Evolutionary conservation across 78 protist genomes (phyloP).

Genomic region (Dictyostelium purpureum): DNA sequence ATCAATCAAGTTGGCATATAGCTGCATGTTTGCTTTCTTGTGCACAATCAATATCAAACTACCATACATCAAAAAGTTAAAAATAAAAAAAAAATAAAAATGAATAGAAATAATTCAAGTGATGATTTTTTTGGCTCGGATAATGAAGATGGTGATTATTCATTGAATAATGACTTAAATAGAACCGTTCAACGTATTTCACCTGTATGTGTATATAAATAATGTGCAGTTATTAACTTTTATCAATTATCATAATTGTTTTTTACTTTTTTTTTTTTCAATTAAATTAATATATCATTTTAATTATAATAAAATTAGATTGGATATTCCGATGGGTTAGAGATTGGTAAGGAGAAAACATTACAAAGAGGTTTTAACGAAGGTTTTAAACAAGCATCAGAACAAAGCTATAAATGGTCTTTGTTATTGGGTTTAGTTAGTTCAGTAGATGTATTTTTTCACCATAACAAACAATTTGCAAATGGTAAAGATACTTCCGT

Average conservation of each 20-base stretch:
- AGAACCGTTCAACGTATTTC: conserved; percentile 25
- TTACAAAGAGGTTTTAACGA: conserved; percentile 70
- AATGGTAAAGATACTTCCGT: not conserved
- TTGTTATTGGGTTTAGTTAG: conserved; percentile 37
- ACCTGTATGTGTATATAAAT: conserved; percentile 28
- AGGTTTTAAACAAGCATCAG: conserved; percentile 33
- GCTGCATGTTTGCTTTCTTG: too few species aligned
- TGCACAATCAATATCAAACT: too few species aligned
- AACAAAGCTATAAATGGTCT: conserved; percentile 47
- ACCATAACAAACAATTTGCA: conserved; percentile 23
- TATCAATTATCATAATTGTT: not conserved
- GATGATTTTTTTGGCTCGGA: conserved; percentile 67
- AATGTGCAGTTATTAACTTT: not conserved
- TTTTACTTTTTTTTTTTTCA: not conserved
- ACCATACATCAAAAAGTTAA: not conserved
- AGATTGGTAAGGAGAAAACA: conserved; percentile 57
- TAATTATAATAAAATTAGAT: not conserved
- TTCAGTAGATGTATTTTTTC: conserved; percentile 64
- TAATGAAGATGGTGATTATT: conserved; percentile 18
- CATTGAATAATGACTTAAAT: conserved; percentile 33
- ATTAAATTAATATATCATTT: not conserved
- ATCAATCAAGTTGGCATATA: too few species aligned
- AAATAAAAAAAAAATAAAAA: not conserved
- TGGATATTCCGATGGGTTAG: conserved; percentile 70
- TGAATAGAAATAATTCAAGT: not conserved